A percentile compares a stretch with the other conserved stretches of the same genome.
Conservation (phyloP, 148 eudicot genomes). For the Fagopyrum tataricum region DNA sequence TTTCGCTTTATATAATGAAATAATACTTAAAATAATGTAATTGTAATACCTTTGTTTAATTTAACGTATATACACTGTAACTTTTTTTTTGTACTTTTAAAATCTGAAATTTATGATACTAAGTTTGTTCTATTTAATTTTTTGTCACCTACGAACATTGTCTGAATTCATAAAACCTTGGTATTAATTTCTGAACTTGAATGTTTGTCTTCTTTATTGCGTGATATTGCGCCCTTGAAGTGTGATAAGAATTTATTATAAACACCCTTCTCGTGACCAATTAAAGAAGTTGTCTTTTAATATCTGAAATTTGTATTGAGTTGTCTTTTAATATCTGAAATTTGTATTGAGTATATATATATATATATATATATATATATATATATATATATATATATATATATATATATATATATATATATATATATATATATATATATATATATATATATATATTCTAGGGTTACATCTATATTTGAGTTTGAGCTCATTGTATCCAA, state of each 20-base stretch:
- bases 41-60: too few species aligned
- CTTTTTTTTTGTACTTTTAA: too few species aligned
- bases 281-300: background rate
- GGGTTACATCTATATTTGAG: background rate
- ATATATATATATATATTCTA: too few species aligned
- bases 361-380: background rate
- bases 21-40: too few species aligned
- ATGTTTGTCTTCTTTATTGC: slow-evolving; percentile 6
- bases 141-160: background rate
- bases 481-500: background rate
- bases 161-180: background rate
- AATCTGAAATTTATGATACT: too few species aligned
- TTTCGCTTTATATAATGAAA: too few species aligned
- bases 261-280: slow-evolving; percentile 2
- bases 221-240: background rate
- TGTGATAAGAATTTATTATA: slow-evolving; percentile 1
- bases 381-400: too few species aligned
- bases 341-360: background rate
- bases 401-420: background rate
- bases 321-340: too few species aligned
- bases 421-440: background rate
- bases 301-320: background rate
- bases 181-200: background rate
- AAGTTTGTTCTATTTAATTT: background rate
- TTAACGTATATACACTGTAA: too few species aligned